Conservation (phyloP, 2,329 filamentous ascomycete genomes). For the Dactylellina drechsleri region DNA sequence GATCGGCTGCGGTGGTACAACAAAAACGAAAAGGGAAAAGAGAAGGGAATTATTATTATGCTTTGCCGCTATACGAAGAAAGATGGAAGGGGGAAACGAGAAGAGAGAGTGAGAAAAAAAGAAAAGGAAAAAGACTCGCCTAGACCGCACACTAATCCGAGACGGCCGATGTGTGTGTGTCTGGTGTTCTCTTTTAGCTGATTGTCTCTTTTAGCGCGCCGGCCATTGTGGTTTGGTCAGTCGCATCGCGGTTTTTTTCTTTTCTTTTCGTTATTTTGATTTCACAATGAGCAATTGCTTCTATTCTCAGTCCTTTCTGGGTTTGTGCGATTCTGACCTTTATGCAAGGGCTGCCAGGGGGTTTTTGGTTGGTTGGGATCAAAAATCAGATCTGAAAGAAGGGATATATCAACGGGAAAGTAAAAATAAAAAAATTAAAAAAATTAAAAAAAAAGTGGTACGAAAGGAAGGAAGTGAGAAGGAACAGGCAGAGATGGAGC, state of each 20-base stretch:
- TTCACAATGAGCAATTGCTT: background rate
- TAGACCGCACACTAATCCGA: constrained; percentile 27
- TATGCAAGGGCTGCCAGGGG: background rate
- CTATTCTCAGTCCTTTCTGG: background rate
- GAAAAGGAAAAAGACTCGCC: constrained; percentile 46
- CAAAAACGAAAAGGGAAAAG: too few relatives aligned
- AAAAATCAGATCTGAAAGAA: too few relatives aligned
- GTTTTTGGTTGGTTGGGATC: background rate
- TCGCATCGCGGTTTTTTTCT: constrained; percentile 20
- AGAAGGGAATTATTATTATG: too few relatives aligned
- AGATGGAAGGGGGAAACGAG: background rate
- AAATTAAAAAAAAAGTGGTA: too few relatives aligned
- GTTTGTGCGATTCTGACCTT: background rate
- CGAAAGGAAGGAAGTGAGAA: background rate
- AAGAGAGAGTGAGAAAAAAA: background rate
- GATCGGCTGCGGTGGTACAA: constrained; percentile 21
- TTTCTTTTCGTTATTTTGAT: background rate
- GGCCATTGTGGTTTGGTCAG: background rate
- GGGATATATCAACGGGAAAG: too few relatives aligned
- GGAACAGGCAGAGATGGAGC: background rate
- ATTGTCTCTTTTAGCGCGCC: constrained; percentile 12
- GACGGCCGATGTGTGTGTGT: background rate
- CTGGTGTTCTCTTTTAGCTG: too few relatives aligned
- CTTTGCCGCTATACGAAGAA: background rate
- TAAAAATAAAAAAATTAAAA: too few relatives aligned